Conservation (phyloP, 73 alveolate species). For the Paramecium pentaurelia region DNA sequence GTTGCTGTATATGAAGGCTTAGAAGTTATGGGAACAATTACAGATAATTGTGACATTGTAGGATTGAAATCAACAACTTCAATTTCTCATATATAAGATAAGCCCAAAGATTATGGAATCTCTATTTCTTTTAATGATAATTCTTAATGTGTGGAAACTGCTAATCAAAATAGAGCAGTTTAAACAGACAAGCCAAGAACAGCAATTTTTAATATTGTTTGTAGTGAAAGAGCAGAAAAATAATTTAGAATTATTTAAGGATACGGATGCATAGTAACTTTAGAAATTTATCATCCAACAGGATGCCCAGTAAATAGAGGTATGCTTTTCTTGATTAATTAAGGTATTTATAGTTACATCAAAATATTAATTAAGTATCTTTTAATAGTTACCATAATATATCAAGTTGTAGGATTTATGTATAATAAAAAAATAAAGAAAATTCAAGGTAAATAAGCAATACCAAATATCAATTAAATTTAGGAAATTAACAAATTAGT, state of each 20-base stretch:
- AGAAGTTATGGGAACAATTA: slow-evolving; percentile 38
- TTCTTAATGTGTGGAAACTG: slow-evolving; percentile 36
- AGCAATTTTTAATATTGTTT: not conserved
- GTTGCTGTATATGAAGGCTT: slow-evolving; percentile 38
- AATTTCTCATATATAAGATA: not conserved
- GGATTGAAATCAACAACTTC: not conserved
- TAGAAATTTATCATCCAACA: slow-evolving; percentile 24
- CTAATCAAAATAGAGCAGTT: not conserved
- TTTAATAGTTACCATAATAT: not conserved
- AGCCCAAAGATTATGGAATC: slow-evolving; percentile 6
- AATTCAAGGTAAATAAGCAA: not conserved
- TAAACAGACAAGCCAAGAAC: slow-evolving; percentile 11
- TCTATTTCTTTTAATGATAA: not conserved
- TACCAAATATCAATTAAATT: not conserved
- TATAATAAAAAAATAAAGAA: not conserved
- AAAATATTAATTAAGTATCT: not conserved
- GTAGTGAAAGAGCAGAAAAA: not conserved
- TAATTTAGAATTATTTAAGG: not conserved
- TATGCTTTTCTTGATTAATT: not conserved
- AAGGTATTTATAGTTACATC: not conserved
- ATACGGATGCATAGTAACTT: slow-evolving; percentile 10
- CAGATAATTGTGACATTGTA: slow-evolving; percentile 44
- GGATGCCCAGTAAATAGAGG: not conserved
- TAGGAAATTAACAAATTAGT: not conserved
- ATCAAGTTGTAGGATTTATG: not conserved